Base-by-base conservation (phyloP, 495 filamentous ascomycete genomes). In the Staphylotrichum longicolle region DNA sequence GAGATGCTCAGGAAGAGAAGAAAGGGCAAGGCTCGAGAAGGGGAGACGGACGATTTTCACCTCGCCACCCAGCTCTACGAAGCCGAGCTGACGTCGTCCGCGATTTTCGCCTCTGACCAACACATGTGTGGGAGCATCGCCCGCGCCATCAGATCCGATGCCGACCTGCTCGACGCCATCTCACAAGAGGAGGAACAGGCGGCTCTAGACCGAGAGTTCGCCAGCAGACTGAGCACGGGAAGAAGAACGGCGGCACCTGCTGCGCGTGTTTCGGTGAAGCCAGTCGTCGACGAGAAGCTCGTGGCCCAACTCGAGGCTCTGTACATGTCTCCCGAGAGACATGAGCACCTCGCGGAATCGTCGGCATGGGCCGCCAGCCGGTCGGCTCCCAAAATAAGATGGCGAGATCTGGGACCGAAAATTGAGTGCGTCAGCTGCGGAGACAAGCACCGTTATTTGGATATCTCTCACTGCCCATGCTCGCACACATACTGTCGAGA, bases 401-500 rank as follows among this genome's bases (percentile, higher is more conserved):
- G 1, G n/a, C 0, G 34, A 32, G 20, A n/a, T n/a, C n/a, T n/a
- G 3, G 44, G 50, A n/a, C 3, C 27, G 27, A 27, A 33, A 8
- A 12, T 63, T 14, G 46, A 52, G 35, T 46, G 34, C 45, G 6
- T 63, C 12, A 49, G 37, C 10, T 69, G 66, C 15, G 32, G 48
- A 33, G 67, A 76, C 0, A 6, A 49, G 0, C 65, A 44, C 7
- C 61, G n/a, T n/a, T n/a, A n/a, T n/a, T n/a, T n/a, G n/a, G 34
- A 68, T 9, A 15, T 74, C 7, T 46, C 54, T 2, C 41, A 4
- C 49, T n/a, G 15, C 9, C 69, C 68, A 3, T 83, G 79, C 50
- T 53, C 46, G 0, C 80, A 85, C 60, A 52, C 70, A 7, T 84
- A 84, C 67, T 85, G 83, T 63, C 63, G 63, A 0, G 63, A 66